These are phyloP conservation scores for Metarhizium humberi DNA, from an alignment of 2,329 filamentous ascomycete genomes.

Conservation along the genomic window DNA sequence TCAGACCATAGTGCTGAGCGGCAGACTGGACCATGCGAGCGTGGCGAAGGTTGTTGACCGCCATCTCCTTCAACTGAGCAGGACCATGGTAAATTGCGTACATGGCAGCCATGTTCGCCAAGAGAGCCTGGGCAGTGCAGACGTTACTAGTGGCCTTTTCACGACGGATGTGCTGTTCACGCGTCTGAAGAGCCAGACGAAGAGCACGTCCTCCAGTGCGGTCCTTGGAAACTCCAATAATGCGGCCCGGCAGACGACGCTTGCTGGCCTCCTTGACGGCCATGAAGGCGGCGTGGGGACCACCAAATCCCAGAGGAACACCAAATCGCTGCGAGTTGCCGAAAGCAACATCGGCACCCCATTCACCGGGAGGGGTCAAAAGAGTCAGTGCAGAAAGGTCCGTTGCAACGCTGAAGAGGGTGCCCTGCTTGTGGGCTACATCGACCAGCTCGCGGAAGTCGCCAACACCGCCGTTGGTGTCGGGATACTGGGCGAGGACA, in stretches of 20 bases:
- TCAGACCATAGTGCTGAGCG: conserved; percentile 52
- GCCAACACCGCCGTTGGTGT: conserved; percentile 72
- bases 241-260: conserved; percentile 83
- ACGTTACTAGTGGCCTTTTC: conserved; percentile 98
- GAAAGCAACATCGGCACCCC: conserved; percentile 91
- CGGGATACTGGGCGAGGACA: conserved; percentile 90
- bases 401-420: conserved; percentile 77
- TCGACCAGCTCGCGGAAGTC: conserved; percentile 69
- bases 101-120: conserved; percentile 93
- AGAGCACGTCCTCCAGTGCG: conserved; percentile 73
- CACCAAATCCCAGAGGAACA: conserved; percentile 84
- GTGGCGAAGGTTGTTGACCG: conserved; percentile 64
- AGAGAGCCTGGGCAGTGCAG: conserved; percentile 85
- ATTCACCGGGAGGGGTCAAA: conserved; percentile 83
- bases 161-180: conserved; percentile 91
- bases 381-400: conserved; percentile 82
- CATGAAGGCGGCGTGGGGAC: conserved; percentile 96
- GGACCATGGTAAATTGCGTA: conserved; percentile 94
- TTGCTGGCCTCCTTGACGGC: conserved; percentile 86
- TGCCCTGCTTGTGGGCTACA: conserved; percentile 66
- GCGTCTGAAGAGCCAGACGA: conserved; percentile 77
- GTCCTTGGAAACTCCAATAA: conserved; percentile 89
- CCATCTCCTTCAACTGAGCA: conserved; percentile 71
- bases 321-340: conserved; percentile 87
- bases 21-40: conserved; percentile 60